Percentiles rank a stretch among this genome's conserved stretches.
These are phyloP conservation scores for Suhomyces wounanorum DNA, from an alignment of 1,139 yeast species.

Conservation along the genomic window DNA sequence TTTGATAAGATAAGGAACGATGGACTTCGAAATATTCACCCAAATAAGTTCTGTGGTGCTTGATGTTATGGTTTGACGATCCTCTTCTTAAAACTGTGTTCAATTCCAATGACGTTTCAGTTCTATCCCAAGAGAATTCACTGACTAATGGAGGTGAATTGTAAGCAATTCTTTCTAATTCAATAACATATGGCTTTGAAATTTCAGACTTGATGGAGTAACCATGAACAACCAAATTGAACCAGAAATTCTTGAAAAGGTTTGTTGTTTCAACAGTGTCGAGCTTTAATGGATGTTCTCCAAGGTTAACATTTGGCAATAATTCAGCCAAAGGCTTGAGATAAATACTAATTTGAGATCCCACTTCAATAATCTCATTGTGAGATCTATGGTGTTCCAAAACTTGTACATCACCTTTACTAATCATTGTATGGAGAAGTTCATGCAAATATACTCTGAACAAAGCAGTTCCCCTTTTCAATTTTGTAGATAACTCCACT, in stretches of 20 bases:
- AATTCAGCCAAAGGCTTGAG: constrained; percentile 75
- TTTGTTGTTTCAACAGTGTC: constrained; percentile 50
- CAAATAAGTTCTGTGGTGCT: constrained; percentile 66
- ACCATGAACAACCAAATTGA: constrained; percentile 91
- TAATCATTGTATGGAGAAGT: constrained; percentile 63
- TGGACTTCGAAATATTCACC: constrained; percentile 53
- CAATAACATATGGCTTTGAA: constrained; percentile 46
- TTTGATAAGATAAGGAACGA: constrained; percentile 68
- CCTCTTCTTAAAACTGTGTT: constrained; percentile 91
- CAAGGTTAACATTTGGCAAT: constrained; percentile 58
- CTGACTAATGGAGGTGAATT: constrained; percentile 93
- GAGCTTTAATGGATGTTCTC: constrained; percentile 39
- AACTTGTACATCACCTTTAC: constrained; percentile 81
- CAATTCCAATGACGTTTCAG: constrained; percentile 89
- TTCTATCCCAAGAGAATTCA: constrained; percentile 79
- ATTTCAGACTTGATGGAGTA: constrained; percentile 63
- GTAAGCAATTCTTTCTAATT: constrained; percentile 74
- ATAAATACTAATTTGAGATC: constrained; percentile 67
- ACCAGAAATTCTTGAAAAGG: constrained; percentile 89
- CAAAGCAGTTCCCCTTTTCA: constrained; percentile 46
- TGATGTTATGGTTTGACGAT: constrained; percentile 78
- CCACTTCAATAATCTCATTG: constrained; percentile 73
- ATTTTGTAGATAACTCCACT: constrained; percentile 51
- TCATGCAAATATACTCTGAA: constrained; percentile 65
- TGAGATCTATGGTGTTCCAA: constrained; percentile 83